Conservation (phyloP, 176 grass and related monocot species). For the Saccharum spontaneum region DNA sequence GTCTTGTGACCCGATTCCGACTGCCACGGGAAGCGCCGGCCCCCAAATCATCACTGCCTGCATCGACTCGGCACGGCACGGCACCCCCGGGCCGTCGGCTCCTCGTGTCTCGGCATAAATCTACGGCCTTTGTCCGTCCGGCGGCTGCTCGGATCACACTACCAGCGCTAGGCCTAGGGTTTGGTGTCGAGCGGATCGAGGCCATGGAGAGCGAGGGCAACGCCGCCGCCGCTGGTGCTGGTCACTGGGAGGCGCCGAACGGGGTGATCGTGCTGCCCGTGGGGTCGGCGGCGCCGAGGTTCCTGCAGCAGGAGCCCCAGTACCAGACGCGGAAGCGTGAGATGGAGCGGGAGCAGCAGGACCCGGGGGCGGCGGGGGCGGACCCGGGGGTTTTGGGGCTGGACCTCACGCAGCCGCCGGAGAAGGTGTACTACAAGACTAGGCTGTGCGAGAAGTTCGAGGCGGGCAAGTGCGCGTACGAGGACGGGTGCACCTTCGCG, state of each 20-base stretch:
- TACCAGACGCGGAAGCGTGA: not conserved
- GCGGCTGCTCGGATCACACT: not conserved
- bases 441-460: conserved; percentile 53
- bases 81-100: not conserved
- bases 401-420: not conserved
- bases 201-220: conserved; percentile 18
- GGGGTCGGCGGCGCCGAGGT: not conserved
- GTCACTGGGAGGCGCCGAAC: conserved; percentile 9
- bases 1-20: conserved; percentile 17
- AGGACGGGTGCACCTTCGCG: conserved; percentile 52
- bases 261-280: conserved; percentile 47
- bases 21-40: not conserved
- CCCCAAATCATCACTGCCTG: conserved; percentile 14
- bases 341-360: not conserved
- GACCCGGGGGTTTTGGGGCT: not conserved
- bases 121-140: not conserved
- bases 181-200: not conserved
- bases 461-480: conserved; percentile 25
- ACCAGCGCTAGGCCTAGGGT: conserved; percentile 7
- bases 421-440: conserved; percentile 56
- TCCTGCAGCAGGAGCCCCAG: not conserved
- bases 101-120: not conserved
- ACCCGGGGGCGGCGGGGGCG: not conserved
- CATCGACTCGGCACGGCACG: not conserved
- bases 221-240: not conserved